phyloP scores from a whole-genome alignment of 129 eudicot genomes.

The Erigeron canadensis region DNA sequence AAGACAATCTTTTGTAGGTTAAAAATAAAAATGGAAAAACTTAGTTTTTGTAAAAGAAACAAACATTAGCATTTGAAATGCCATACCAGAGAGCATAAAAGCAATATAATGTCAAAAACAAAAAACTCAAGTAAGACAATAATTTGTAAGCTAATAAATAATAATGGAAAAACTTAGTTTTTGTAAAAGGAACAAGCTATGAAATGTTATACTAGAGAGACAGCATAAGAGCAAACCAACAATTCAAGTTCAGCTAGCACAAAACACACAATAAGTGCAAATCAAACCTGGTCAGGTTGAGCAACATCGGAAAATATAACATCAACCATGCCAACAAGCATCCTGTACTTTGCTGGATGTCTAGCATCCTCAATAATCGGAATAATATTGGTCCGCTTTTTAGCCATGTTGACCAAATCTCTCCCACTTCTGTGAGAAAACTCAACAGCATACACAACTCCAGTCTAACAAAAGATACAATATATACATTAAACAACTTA shows the following conservation, averaged over 20 bases:
- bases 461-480: conserved; percentile 38
- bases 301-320: conserved; percentile 98
- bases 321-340: conserved; percentile 99
- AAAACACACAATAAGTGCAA: not conserved
- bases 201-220: too few species aligned
- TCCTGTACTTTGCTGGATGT: conserved; percentile 94
- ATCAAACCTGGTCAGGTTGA: conserved; percentile 95
- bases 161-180: too few species aligned
- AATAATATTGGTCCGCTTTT: conserved; percentile 88
- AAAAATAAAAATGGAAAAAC: too few species aligned
- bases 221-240: not conserved
- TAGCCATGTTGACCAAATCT: conserved; percentile 96
- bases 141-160: too few species aligned
- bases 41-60: too few species aligned
- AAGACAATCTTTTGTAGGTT: too few species aligned
- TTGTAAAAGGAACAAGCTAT: too few species aligned
- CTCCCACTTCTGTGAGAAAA: conserved; percentile 98
- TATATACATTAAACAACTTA: not conserved
- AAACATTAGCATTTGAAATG: too few species aligned
- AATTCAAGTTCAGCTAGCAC: not conserved
- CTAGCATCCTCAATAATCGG: conserved; percentile 99
- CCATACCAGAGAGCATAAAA: not conserved
- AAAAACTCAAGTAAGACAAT: too few species aligned
- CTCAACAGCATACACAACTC: conserved; percentile 93
- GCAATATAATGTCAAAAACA: too few species aligned